Percentiles rank a stretch among this genome's conserved stretches.
Conservation (phyloP, 2,329 filamentous ascomycete genomes). For the Cercospora sp. region DNA sequence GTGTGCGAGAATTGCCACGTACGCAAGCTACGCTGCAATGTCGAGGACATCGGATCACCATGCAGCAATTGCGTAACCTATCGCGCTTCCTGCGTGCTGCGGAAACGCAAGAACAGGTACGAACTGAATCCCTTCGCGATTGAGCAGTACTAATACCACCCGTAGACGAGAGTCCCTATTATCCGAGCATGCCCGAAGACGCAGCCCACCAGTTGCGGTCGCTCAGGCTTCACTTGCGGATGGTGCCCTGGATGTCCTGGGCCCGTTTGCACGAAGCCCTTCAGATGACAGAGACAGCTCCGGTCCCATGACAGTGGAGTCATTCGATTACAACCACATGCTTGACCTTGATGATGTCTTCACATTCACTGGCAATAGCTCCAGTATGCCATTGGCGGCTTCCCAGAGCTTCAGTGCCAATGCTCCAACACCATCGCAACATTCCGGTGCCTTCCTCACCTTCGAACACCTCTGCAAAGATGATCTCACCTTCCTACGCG, state of each 20-base stretch:
- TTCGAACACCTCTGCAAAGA: slow-evolving; percentile 2
- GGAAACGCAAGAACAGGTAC: slow-evolving; percentile 27
- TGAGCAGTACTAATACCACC: background rate
- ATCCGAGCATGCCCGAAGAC: slow-evolving; percentile 19
- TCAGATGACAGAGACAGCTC: slow-evolving; percentile 14
- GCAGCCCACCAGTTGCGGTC: slow-evolving; percentile 10
- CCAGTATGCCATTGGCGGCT: slow-evolving; percentile 12
- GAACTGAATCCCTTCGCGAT: background rate
- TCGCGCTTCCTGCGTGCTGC: slow-evolving; percentile 21
- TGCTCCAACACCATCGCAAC: background rate
- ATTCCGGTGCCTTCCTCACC: background rate
- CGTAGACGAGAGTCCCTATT: slow-evolving; percentile 19
- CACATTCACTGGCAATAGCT: slow-evolving; percentile 26
- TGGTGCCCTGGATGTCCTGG: slow-evolving; percentile 19
- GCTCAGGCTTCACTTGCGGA: slow-evolving; percentile 9
- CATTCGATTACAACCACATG: slow-evolving; percentile 25
- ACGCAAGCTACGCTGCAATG: slow-evolving; percentile 24
- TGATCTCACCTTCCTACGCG: slow-evolving; percentile 18
- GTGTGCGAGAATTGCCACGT: slow-evolving; percentile 25
- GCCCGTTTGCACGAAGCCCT: slow-evolving; percentile 7
- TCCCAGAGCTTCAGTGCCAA: slow-evolving; percentile 13
- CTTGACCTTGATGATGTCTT: slow-evolving; percentile 27
- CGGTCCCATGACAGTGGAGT: slow-evolving; percentile 13
- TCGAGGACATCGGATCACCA: slow-evolving; percentile 22
- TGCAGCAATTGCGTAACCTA: slow-evolving; percentile 27